Evolutionary conservation across 768 basidiomycete genomes (phyloP), one percentile per base, ranked within the genome.

Genomic region (Suillus clintonianus): DNA sequence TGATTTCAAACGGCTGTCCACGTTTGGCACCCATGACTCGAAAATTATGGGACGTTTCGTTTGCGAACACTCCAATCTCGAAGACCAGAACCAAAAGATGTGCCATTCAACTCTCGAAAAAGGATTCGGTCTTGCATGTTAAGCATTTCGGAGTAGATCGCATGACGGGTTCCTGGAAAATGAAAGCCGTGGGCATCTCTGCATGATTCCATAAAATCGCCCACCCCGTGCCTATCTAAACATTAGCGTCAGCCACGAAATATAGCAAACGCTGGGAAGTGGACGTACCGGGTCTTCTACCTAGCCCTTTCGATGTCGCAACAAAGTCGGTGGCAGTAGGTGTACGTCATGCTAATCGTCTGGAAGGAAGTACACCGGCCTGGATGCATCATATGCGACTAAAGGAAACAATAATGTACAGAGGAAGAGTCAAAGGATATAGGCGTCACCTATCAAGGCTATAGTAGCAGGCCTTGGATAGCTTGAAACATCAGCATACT

Each of bases 281-380:
- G 6, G 17, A 34, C 51, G 19, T 34, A 32, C 51, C 19, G 10
- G 5, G 17, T 8, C 24, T 17, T 27, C 8, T 17, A 11, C 24
- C 24, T 9, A 17, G 91, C 88, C 45, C 80, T 78, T 62, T 85
- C 72, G 41, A 92, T 85, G 71, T 91, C 19, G 79, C 70, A 2
- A 79, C 85, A 69, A 91, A 22, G 45, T 22, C 11, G 7, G 78
- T 67, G 5, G 85, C 87, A 2, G 86, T 87, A 37, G 85, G 79
- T 86, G 86, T 2, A 89, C 86, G 45, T 86, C 86, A 17, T 84
- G 82, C 84, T 85, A 89, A 51, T 89, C 87, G 58, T 86, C 86
- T 0, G 78, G 65, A 14, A 85, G 82, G 45, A 84, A 75, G 47
- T 85, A 73, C 24, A 88, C 77, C 3, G 84, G 83, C 1, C 83